Base-by-base conservation (phyloP, 208 protist species). In the Blastocrithidia nonstop region DNA sequence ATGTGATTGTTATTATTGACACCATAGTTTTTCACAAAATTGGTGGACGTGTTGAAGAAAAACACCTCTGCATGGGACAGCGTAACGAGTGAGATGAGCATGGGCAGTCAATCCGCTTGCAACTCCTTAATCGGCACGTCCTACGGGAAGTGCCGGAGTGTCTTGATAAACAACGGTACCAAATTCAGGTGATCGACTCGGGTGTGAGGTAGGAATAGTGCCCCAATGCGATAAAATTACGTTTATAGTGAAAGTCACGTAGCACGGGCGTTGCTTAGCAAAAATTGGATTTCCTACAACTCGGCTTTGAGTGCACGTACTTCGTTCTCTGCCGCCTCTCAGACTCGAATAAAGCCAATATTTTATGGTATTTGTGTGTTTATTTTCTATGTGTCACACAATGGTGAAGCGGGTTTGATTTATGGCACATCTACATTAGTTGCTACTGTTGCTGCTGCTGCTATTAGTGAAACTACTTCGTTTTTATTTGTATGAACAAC, bases 121-220 rank as follows among this genome's bases (percentile, higher is more conserved):
- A 82, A 51, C 53, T 82, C 72, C 57, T 82, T 82, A 42, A 76
- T 52, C 3, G 68, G 65, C 11, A 73, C 61, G 44, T 77, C 67
- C 20, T 77, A 54, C 1, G 72, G 66, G 49, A 60, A 66, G 49
- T 77, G 67, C 16, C 68, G 72, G 24, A 82, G 52, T 65, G 67
- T 77, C 50, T 75, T 82, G 52, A 82, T 42, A 6, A 61, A 65
- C 17, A 82, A 43, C 38, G 72, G 45, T 33, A 45, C 45, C 29
- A 70, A 50, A 8, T 24, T 29, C 2, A 73, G 45, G 37, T 77
- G 64, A 24, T 82, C 72, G 24, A 59, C 32, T 3, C 57, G 66
- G 13, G 72, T 82, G 64, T 82, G 72, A 0, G 72, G 72, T 13
- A 82, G 45, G 25, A 82, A 73, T 36, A 77, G 31, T 1, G 60